Base-by-base conservation (phyloP, 805 yeast genomes). In the Lipomyces yamanashiensis region DNA sequence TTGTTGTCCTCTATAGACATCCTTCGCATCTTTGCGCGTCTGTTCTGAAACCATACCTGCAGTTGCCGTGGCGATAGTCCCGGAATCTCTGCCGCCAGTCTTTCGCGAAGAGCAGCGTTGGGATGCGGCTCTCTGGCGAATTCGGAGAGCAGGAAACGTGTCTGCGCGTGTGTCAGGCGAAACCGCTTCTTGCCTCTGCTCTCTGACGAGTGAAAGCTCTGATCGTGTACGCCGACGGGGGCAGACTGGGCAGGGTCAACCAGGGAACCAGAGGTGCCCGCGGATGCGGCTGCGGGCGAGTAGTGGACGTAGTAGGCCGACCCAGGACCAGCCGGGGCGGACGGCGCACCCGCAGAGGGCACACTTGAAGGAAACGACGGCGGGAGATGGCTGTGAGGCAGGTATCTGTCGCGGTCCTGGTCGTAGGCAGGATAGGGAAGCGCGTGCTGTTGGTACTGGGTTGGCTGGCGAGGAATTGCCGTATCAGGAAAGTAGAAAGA, bases 11-110 rank as follows among this genome's bases (percentile, higher is more conserved):
- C 45, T 13, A 53, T 36, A n/a, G 19, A 28, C 62, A 59, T 45
- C 41, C 62, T 54, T 13, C 63, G 57, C 49, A 66, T 41, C 58
- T 64, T 64, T 13, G 69, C 69, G 10, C 69, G 58, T 36, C 69
- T 34, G 56, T 66, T 66, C 58, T 66, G 69, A 54, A 66, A 66
- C 69, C 69, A 66, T n/a, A 66, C 67, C 40, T 66, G 69, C 39
- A 66, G 57, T 47, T 66, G 67, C 8, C 69, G 61, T 13, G 64
- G 51, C 6, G 63, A 52, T 9, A 66, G 45, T 7, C 69, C 69
- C 7, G 69, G 68, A 12, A 66, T 64, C 37, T 50, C 54, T 3
- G 67, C 64, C 15, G 64, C 67, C 37, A 66, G 63, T 15, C 64
- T 47, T 45, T 64, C 67, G 48, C 69, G 64, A 23, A n/a, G 50